Conservation (phyloP, 805 yeast species). For the Candida berthetii region DNA sequence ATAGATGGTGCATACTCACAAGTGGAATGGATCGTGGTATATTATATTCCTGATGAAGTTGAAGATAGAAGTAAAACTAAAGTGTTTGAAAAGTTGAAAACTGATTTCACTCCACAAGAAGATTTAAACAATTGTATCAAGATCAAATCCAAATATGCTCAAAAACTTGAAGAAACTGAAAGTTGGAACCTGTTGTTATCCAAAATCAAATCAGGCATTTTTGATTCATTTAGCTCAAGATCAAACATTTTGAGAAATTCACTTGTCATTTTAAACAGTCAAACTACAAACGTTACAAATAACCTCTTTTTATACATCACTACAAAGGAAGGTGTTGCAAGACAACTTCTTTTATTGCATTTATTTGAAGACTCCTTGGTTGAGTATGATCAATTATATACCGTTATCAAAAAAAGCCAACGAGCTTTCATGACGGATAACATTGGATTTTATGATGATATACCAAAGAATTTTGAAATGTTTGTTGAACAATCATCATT, state of each 20-base stretch:
- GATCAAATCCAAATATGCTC: constrained; percentile 19
- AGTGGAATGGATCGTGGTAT: constrained; percentile 58
- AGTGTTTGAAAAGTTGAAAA: constrained; percentile 45
- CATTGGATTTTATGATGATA: background rate
- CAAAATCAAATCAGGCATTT: constrained; percentile 40
- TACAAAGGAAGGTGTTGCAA: constrained; percentile 31
- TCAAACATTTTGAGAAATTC: constrained; percentile 16
- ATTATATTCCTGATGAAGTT: constrained; percentile 37
- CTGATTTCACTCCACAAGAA: constrained; percentile 36
- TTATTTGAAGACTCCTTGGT: constrained; percentile 55
- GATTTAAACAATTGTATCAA: constrained; percentile 30
- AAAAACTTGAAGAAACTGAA: constrained; percentile 34
- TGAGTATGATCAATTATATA: constrained; percentile 41
- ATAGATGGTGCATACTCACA: constrained; percentile 33
- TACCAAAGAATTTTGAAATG: background rate
- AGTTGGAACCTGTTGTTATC: constrained; percentile 41
- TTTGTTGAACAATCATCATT: background rate
- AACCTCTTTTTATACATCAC: background rate
- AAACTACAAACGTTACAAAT: background rate
- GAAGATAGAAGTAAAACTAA: constrained; percentile 38
- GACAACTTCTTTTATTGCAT: constrained; percentile 46
- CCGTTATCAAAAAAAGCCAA: constrained; percentile 19
- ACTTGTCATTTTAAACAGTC: background rate
- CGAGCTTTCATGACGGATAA: constrained; percentile 1
- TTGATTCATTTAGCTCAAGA: constrained; percentile 47